phyloP scores from a whole-genome alignment of 2,329 filamentous ascomycete species.

The Lithohypha guttulata region DNA sequence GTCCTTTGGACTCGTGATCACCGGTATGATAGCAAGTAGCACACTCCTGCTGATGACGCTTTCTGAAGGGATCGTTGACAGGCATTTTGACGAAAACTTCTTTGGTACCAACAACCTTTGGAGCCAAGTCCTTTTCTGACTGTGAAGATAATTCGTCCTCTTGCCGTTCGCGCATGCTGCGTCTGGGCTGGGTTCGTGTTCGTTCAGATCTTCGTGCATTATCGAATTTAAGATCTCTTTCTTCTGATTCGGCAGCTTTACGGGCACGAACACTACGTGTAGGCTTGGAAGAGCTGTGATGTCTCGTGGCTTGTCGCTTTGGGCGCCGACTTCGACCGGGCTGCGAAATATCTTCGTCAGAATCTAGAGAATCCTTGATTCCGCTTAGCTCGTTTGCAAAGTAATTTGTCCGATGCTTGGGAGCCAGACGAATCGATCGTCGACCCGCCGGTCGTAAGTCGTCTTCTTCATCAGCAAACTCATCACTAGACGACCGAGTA shows the following conservation, averaged over 20 bases:
- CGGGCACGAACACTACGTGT: neutral
- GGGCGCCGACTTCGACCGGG: neutral
- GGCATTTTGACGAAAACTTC: conserved; percentile 61
- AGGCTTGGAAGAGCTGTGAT: neutral
- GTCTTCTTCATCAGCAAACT: conserved; percentile 7
- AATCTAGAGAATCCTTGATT: conserved; percentile 1
- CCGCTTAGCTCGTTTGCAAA: conserved; percentile 1
- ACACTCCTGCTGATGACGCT: conserved; percentile 60
- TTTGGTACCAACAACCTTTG: conserved; percentile 51
- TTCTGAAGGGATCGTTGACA: conserved; percentile 54
- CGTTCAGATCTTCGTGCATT: conserved; percentile 27
- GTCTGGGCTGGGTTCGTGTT: conserved; percentile 22
- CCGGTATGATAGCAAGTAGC: conserved; percentile 55
- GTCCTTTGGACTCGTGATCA: conserved; percentile 49
- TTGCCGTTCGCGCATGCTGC: conserved; percentile 36
- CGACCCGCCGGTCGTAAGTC: conserved; percentile 2
- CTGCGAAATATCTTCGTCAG: conserved; percentile 1
- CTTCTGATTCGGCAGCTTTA: conserved; percentile 1
- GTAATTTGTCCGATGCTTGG: conserved; percentile 1
- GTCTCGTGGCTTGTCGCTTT: neutral
- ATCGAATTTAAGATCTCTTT: neutral
- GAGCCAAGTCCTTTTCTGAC: conserved; percentile 34
- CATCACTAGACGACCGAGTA: conserved; percentile 6
- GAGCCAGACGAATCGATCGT: conserved; percentile 7
- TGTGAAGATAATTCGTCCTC: conserved; percentile 38